Evolutionary conservation across 2,329 filamentous ascomycete species (phyloP).

Genomic region (Cladosporium sp.): DNA sequence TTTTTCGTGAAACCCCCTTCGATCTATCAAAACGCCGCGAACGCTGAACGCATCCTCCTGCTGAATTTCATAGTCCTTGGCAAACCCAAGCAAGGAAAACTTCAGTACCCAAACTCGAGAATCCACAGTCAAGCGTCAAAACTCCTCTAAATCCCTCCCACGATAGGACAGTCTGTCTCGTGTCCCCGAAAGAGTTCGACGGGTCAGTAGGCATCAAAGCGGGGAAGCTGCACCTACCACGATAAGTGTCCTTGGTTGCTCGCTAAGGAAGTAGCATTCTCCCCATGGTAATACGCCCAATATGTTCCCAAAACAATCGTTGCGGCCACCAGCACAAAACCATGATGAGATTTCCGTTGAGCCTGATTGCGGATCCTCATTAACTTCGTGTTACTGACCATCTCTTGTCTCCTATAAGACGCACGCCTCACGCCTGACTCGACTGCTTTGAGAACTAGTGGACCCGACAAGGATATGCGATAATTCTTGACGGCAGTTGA

Average conservation of each 20-base stretch:
- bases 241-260: background rate
- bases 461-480: background rate
- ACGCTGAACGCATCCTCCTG: background rate
- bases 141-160: too few relatives aligned
- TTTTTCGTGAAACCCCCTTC: background rate
- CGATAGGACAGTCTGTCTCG: too few relatives aligned
- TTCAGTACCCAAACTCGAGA: too few relatives aligned
- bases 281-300: background rate
- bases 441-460: background rate
- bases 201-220: background rate
- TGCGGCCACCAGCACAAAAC: background rate
- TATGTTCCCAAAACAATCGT: background rate
- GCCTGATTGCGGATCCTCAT: background rate
- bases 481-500: background rate
- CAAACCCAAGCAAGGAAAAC: background rate
- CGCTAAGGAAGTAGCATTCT: background rate
- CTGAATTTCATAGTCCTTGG: background rate
- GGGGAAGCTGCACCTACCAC: background rate
- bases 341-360: background rate
- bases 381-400: background rate
- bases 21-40: background rate
- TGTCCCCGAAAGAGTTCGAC: background rate
- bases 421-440: background rate
- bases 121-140: too few relatives aligned
- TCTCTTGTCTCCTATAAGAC: background rate